These are phyloP conservation scores for Aspergillus haitiensis DNA, from an alignment of 495 filamentous ascomycete species.

Conservation along the genomic window DNA sequence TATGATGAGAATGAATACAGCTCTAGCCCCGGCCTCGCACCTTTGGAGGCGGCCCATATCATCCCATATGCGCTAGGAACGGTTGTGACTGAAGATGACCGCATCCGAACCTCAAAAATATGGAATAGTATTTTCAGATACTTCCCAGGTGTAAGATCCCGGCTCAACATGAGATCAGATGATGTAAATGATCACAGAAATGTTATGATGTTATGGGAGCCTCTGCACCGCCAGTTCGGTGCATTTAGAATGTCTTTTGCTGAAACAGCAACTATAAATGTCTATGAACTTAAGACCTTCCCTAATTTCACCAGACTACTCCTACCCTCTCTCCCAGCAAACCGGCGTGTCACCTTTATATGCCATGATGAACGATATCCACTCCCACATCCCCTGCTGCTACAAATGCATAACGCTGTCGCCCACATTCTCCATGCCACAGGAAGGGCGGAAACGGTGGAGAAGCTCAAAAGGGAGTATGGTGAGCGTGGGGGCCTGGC, in stretches of 20 bases:
- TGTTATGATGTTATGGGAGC: constrained; percentile 3
- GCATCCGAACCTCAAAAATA: constrained; percentile 4
- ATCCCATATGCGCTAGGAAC: constrained; percentile 17
- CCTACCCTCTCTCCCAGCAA: no score
- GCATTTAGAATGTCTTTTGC: not conserved
- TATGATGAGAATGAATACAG: not conserved
- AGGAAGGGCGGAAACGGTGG: not conserved
- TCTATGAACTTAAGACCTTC: not conserved
- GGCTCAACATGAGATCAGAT: not conserved
- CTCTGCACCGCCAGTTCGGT: constrained; percentile 5
- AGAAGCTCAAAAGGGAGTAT: constrained; percentile 3
- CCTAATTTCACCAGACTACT: no score
- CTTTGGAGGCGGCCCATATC: constrained; percentile 18
- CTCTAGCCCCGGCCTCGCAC: not conserved
- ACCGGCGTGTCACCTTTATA: no score
- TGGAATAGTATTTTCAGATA: constrained; percentile 3
- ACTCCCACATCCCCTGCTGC: not conserved
- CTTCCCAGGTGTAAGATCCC: not conserved
- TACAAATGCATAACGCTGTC: not conserved
- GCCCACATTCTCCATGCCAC: constrained; percentile 5
- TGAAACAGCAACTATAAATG: not conserved
- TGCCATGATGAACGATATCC: not conserved
- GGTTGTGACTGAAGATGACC: constrained; percentile 6
- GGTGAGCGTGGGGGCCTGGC: not conserved
- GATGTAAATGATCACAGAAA: constrained; percentile 3